phyloP scores from a whole-genome alignment of 306 rosid species.

The Sechiopsis laciniata region DNA sequence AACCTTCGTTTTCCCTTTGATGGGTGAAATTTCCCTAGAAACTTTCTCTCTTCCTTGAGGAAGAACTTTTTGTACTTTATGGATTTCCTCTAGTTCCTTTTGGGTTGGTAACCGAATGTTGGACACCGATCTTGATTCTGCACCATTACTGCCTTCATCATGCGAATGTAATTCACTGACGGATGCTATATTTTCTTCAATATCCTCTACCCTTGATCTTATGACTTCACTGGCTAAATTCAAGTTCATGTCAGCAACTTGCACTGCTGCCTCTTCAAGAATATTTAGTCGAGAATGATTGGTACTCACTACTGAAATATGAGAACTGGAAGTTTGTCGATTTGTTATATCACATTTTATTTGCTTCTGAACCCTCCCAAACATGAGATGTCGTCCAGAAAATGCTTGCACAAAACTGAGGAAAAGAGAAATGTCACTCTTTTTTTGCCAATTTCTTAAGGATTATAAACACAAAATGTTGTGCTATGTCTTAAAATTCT shows the following conservation, averaged over 20 bases:
- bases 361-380: slow-evolving; percentile 74
- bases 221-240: slow-evolving; percentile 29
- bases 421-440: slow-evolving; percentile 21
- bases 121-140: slow-evolving; percentile 30
- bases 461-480: not conserved
- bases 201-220: slow-evolving; percentile 29
- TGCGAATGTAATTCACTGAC: slow-evolving; percentile 23
- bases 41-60: slow-evolving; percentile 34
- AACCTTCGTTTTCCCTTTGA: slow-evolving; percentile 36
- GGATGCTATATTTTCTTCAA: slow-evolving; percentile 29
- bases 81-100: slow-evolving; percentile 29
- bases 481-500: not conserved
- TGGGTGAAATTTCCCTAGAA: slow-evolving; percentile 29
- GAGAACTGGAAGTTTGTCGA: slow-evolving; percentile 30
- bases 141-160: slow-evolving; percentile 15
- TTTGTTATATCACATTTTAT: slow-evolving; percentile 61
- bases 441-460: not conserved
- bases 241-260: not conserved
- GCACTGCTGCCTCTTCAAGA: slow-evolving; percentile 17
- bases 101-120: slow-evolving; percentile 27
- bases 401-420: slow-evolving; percentile 59
- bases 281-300: slow-evolving; percentile 13
- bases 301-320: slow-evolving; percentile 21
- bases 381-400: slow-evolving; percentile 43
- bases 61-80: slow-evolving; percentile 24